Conservation (phyloP, 2,329 filamentous ascomycete genomes). For the Lomentospora prolificans region DNA sequence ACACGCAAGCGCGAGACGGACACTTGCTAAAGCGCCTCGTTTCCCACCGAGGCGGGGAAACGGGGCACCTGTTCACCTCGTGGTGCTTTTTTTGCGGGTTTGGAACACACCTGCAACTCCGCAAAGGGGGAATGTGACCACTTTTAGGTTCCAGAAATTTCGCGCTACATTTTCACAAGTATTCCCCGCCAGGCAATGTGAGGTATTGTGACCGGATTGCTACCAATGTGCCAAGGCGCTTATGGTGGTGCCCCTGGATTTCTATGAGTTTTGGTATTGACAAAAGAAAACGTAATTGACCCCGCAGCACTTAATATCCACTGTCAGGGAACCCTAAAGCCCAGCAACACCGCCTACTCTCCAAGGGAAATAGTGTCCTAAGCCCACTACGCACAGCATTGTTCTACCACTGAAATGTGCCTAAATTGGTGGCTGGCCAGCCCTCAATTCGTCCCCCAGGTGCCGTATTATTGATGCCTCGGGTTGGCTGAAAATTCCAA, state of each 20-base stretch:
- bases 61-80: background rate
- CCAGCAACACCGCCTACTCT: too few relatives aligned
- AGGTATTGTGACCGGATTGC: background rate
- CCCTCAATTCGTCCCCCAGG: too few relatives aligned
- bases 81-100: background rate
- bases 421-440: too few relatives aligned
- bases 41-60: background rate
- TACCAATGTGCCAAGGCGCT: background rate
- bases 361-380: too few relatives aligned
- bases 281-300: slow-evolving; percentile 1
- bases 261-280: slow-evolving; percentile 2
- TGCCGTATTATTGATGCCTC: too few relatives aligned
- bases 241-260: background rate
- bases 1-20: background rate
- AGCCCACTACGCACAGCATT: too few relatives aligned
- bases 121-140: slow-evolving; percentile 1
- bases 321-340: too few relatives aligned
- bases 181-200: background rate
- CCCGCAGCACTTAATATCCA: background rate
- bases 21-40: background rate
- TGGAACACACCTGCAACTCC: background rate
- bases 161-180: background rate
- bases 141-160: background rate
- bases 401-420: too few relatives aligned
- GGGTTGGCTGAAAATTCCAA: too few relatives aligned